Conservation (phyloP, 305 asterid genomes). For the Solanum chacoense region DNA sequence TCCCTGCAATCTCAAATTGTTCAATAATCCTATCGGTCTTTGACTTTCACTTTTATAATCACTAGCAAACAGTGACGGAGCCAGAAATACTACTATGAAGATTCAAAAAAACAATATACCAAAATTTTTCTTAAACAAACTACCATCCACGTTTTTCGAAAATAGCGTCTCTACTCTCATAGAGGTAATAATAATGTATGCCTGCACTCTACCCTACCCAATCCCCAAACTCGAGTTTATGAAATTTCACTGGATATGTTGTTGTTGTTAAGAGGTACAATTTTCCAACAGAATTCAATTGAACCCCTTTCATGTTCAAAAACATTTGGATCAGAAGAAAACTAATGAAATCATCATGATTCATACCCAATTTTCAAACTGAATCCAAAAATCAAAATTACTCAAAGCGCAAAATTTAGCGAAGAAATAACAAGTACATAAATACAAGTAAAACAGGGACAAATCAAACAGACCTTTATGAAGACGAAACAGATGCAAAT, state of each 20-base stretch:
- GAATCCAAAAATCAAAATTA: not conserved
- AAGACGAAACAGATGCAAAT: not conserved
- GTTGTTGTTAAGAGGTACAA: not conserved
- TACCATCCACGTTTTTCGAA: not conserved
- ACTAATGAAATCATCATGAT: not conserved
- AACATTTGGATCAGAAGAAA: not conserved
- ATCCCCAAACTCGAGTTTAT: not conserved
- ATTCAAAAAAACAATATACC: not conserved
- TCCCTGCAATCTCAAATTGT: not conserved
- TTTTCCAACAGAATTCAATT: not conserved
- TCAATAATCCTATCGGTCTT: not conserved
- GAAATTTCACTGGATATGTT: not conserved
- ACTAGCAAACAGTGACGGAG: not conserved
- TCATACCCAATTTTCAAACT: not conserved
- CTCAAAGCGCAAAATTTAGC: not conserved
- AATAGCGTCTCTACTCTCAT: not conserved
- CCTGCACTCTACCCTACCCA: not conserved
- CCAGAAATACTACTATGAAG: not conserved
- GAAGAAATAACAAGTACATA: not conserved
- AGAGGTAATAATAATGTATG: too few species aligned
- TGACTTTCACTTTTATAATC: not conserved
- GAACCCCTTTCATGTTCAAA: not conserved
- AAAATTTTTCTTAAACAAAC: not conserved
- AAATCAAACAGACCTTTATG: not conserved
- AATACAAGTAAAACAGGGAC: not conserved